These are phyloP conservation scores for Penicillium sp. DNA, from an alignment of 2,329 filamentous ascomycete genomes.

Conservation along the genomic window DNA sequence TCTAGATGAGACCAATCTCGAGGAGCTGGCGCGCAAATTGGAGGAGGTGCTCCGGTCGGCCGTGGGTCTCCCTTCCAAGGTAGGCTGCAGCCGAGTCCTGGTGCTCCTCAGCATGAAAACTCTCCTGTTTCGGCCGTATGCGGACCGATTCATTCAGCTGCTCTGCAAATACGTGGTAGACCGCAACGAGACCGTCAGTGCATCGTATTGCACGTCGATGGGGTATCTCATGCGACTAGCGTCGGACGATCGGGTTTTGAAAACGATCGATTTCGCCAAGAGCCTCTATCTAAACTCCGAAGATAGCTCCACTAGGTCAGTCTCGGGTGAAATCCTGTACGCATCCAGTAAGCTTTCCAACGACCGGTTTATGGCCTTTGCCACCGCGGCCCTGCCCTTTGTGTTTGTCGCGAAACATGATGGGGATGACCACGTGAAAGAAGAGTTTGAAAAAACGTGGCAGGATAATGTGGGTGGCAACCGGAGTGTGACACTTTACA, in stretches of 20 bases:
- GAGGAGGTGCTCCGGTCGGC: slow-evolving; percentile 79
- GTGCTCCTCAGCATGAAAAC: slow-evolving; percentile 78
- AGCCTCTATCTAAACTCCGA: slow-evolving; percentile 79
- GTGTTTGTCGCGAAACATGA: slow-evolving; percentile 87
- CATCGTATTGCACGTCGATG: slow-evolving; percentile 79
- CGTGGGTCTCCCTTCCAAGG: slow-evolving; percentile 88
- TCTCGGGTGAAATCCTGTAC: slow-evolving; percentile 78
- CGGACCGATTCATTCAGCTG: slow-evolving; percentile 71
- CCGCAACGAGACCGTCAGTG: slow-evolving; percentile 88
- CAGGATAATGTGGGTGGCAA: slow-evolving; percentile 82
- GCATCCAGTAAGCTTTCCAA: slow-evolving; percentile 82
- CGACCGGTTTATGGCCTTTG: slow-evolving; percentile 78
- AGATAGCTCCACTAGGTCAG: slow-evolving; percentile 69
- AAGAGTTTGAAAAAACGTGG: slow-evolving; percentile 84
- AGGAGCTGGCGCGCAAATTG: slow-evolving; percentile 66
- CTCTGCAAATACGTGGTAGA: slow-evolving; percentile 82
- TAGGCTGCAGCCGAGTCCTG: slow-evolving; percentile 82
- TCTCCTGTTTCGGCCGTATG: slow-evolving; percentile 70
- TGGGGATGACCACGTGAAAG: slow-evolving; percentile 71
- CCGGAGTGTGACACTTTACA: slow-evolving; percentile 77
- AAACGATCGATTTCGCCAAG: slow-evolving; percentile 56
- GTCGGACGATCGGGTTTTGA: slow-evolving; percentile 57
- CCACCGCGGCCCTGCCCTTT: slow-evolving; percentile 75
- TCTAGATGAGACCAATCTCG: slow-evolving; percentile 75
- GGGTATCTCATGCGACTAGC: slow-evolving; percentile 75